Base-by-base conservation (phyloP, 768 basidiomycete genomes). In the Boletus rex-veris region DNA sequence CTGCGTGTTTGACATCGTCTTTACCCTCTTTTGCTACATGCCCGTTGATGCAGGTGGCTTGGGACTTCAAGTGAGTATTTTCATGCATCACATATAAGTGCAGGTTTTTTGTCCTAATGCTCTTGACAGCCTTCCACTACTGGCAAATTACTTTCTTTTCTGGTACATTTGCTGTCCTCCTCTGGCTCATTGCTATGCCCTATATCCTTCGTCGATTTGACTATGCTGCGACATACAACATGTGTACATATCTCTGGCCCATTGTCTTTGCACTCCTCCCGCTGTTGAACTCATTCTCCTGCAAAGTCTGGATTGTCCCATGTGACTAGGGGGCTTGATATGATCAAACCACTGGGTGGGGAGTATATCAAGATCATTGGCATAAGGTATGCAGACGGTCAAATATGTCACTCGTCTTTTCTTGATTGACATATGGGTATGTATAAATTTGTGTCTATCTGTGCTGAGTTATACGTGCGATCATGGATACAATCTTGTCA, bases 11-110 rank as follows among this genome's bases (percentile, higher is more conserved):
- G 82, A 84, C 47, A 80, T 81, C 5, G 76, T 83, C 6, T 84
- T 85, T 61, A 80, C 83, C 5, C 74, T 85, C 10, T 83, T 81
- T 60, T 82, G 80, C 55, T 86, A 83, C 61, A 78, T 83, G 4
- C 73, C 82, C 10, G 66, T 85, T 19, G 56, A 71, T 21, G 59
- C 71, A 0, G 85, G 85, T 10, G 83, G 85, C 9, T 69, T 86
- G 8, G 72, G 73, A 4, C 80, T 85, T 58, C 71, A 77, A 31
- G 85, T 83, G 21, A 35, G 45, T n/a, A 35, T 35, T 35, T 1
- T 12, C 33, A 1, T 5, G 33, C 33, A 35, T 35, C 28, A 8
- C 8, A 28, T 28, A 8, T 2, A 7, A 35, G 12, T 35, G 3
- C 1, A 3, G 11, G 12, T 24, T 38, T 11, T 8, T 18, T 38